A percentile compares a stretch with the other conserved stretches of the same genome.
Conservation (phyloP, 768 basidiomycete species). For the Agaricus bisporus region DNA sequence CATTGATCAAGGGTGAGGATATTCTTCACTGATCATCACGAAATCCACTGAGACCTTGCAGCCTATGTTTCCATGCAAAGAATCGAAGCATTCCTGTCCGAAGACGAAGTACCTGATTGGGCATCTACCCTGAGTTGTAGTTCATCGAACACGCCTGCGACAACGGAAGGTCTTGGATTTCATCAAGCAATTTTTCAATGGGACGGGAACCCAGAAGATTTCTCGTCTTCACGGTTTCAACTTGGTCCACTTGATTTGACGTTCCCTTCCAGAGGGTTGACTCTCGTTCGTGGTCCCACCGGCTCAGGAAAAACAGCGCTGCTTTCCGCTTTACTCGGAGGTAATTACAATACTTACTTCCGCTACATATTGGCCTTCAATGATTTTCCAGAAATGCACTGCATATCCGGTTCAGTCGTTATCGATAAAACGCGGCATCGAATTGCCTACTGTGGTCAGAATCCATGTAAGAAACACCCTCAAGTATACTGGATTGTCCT, state of each 20-base stretch:
- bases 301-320: constrained; percentile 68
- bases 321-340: constrained; percentile 60
- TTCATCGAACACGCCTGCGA: constrained; percentile 2
- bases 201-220: constrained; percentile 31
- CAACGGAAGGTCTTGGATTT: constrained; percentile 41
- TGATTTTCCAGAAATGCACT: constrained; percentile 47
- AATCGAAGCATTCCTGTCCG: constrained; percentile 66
- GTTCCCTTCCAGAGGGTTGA: constrained; percentile 54
- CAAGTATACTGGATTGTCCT: background rate
- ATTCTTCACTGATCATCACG: background rate
- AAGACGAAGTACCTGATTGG: constrained; percentile 76
- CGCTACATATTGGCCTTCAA: constrained; percentile 2
- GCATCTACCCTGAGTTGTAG: constrained; percentile 48
- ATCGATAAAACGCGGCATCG: constrained; percentile 51
- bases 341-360: constrained; percentile 24
- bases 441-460: constrained; percentile 67
- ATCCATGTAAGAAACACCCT: constrained; percentile 41
- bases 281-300: constrained; percentile 59
- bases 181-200: constrained; percentile 50
- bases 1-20: constrained; percentile 50
- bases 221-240: constrained; percentile 35
- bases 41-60: constrained; percentile 17
- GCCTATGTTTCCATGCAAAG: constrained; percentile 79
- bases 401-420: constrained; percentile 44
- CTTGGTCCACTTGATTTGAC: constrained; percentile 50